phyloP scores from a whole-genome alignment of 305 asterid species.

The Solanum chacoense region DNA sequence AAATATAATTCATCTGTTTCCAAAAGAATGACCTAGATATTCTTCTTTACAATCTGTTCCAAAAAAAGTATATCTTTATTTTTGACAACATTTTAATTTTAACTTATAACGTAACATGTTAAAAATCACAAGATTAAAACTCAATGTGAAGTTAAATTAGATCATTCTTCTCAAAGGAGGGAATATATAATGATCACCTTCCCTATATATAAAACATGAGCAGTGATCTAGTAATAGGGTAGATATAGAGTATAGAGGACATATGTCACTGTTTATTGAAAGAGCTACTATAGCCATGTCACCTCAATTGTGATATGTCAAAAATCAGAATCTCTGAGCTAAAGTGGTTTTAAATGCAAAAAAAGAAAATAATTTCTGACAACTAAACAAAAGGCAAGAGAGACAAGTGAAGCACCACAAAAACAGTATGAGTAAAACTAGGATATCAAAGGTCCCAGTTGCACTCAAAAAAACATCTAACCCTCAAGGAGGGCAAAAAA shows the following conservation, averaged over 20 bases:
- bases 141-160: fast-evolving
- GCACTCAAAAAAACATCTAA: not conserved
- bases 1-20: not conserved
- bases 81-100: too few species aligned
- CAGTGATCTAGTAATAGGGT: slow-evolving; percentile 1
- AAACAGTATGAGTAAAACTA: not conserved
- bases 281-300: slow-evolving; percentile 21
- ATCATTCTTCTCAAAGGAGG: fast-evolving
- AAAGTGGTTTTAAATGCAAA: slow-evolving; percentile 16
- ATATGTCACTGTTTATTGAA: slow-evolving; percentile 3
- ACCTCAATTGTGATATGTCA: slow-evolving; percentile 33
- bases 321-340: slow-evolving; percentile 41
- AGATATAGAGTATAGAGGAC: slow-evolving; percentile 12
- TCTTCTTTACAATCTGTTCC: not conserved
- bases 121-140: too few species aligned
- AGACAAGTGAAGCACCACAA: slow-evolving; percentile 18
- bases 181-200: not conserved
- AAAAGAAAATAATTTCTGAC: too few species aligned
- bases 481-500: not conserved
- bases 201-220: not conserved
- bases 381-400: slow-evolving; percentile 15
- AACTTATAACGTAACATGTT: too few species aligned
- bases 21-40: not conserved
- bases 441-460: slow-evolving; percentile 4
- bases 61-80: too few species aligned